These are phyloP conservation scores for Inosperma sp. DNA, from an alignment of 768 basidiomycete species.

Conservation along the genomic window DNA sequence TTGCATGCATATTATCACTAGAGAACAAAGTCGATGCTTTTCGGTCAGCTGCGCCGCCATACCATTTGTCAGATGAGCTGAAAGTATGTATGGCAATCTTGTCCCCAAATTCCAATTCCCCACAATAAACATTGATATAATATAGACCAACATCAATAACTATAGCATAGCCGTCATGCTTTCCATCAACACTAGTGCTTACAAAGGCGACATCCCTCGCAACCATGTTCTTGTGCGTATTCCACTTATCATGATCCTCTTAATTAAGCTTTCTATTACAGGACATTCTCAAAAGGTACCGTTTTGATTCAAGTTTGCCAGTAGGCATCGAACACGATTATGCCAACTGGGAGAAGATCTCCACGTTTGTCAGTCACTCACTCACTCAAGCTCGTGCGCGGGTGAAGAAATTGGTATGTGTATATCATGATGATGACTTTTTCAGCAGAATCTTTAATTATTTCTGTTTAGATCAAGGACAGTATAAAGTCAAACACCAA, in stretches of 20 bases:
- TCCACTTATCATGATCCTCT: not conserved
- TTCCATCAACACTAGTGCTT: slow-evolving; percentile 17
- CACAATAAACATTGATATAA: not conserved
- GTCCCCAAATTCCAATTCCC: not conserved
- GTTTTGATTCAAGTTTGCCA: slow-evolving; percentile 18
- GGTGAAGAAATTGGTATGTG: slow-evolving; percentile 20
- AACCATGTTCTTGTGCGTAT: not conserved
- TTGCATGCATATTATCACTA: slow-evolving; percentile 8
- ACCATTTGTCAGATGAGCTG: not conserved
- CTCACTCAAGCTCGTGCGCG: slow-evolving; percentile 20
- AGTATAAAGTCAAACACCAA: slow-evolving; percentile 12
- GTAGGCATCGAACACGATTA: slow-evolving; percentile 17
- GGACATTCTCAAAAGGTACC: slow-evolving; percentile 4
- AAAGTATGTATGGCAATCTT: not conserved
- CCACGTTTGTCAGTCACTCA: slow-evolving; percentile 11
- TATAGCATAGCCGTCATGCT: slow-evolving; percentile 17
- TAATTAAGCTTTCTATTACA: not conserved
- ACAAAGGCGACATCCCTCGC: not conserved
- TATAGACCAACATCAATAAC: slow-evolving; percentile 20
- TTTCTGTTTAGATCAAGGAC: too few relatives aligned
- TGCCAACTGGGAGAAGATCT: slow-evolving; percentile 15
- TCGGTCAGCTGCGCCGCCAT: slow-evolving; percentile 1
- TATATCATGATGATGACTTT: not conserved
- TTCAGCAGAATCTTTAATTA: too few relatives aligned
- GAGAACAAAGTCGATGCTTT: slow-evolving; percentile 9